phyloP scores from a whole-genome alignment of 108 stramenopile genomes.

The Schizochytrium sp. region DNA sequence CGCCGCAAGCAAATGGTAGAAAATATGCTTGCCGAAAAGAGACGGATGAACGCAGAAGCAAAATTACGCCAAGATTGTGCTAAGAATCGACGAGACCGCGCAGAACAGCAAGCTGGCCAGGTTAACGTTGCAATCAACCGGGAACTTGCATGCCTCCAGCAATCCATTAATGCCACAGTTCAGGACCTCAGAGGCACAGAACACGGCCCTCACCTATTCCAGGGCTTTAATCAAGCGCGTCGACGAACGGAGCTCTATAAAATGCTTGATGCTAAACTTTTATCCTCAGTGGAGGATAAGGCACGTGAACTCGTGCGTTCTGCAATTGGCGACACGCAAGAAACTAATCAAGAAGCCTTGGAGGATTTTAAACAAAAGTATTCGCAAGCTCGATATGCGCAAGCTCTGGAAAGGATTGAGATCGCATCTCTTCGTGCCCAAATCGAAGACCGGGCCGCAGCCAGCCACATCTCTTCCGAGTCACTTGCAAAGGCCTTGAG shows the following conservation, averaged over 20 bases:
- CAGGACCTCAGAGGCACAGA: slow-evolving; percentile 26
- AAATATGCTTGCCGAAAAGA: not conserved
- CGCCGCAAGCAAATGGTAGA: not conserved
- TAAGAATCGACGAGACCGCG: not conserved
- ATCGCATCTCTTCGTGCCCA: slow-evolving; percentile 2
- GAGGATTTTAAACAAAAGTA: not conserved
- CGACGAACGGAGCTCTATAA: not conserved
- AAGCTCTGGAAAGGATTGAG: not conserved
- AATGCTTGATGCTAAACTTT: not conserved
- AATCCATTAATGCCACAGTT: not conserved
- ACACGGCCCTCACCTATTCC: slow-evolving; percentile 2
- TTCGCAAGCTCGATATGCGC: not conserved
- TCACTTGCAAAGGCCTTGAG: not conserved
- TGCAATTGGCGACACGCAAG: not conserved
- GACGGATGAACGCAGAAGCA: not conserved
- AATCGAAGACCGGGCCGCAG: not conserved
- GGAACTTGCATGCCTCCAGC: not conserved
- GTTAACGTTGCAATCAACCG: not conserved
- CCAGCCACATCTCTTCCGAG: no score
- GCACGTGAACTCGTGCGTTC: no score
- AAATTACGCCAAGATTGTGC: not conserved
- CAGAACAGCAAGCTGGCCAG: not conserved
- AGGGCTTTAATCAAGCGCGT: not conserved
- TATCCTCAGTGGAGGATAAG: not conserved
- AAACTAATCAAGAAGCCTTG: not conserved